Evolutionary conservation across 176 grass and related monocot genomes (phyloP).

Genomic region (Carex pumila): DNA sequence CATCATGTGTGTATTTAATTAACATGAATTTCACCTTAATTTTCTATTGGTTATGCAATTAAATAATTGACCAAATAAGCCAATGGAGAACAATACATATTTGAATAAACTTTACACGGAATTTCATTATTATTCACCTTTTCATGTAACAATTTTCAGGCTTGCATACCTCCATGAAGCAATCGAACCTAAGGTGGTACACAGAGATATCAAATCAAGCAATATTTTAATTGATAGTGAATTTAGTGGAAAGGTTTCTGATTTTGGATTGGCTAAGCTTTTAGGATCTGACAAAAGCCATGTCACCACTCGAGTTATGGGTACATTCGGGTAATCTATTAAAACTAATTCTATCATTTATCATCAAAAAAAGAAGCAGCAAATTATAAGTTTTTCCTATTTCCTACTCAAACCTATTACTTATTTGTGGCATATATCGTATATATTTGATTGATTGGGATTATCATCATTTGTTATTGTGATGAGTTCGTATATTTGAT

Average conservation of each 20-base stretch:
- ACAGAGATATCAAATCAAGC: slow-evolving; percentile 98
- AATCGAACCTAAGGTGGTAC: slow-evolving; percentile 98
- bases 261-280: slow-evolving; percentile 93
- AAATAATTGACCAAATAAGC: neutral
- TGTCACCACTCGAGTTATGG: slow-evolving; percentile 96
- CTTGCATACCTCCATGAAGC: slow-evolving; percentile 99
- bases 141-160: slow-evolving; percentile 36
- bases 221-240: slow-evolving; percentile 98
- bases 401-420: neutral
- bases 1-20: neutral
- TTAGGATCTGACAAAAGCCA: slow-evolving; percentile 95
- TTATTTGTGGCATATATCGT: neutral
- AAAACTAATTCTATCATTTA: slow-evolving; percentile 4
- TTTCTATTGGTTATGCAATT: neutral
- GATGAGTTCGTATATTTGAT: neutral
- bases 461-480: neutral
- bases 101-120: neutral
- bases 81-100: neutral
- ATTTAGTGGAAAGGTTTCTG: slow-evolving; percentile 91
- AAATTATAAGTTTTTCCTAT: neutral
- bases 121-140: neutral
- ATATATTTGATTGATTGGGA: neutral
- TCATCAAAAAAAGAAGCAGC: neutral
- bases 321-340: slow-evolving; percentile 71
- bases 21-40: neutral